A percentile compares a stretch with the other conserved stretches of the same genome.
These are phyloP conservation scores for Aegilops tauschii DNA, from an alignment of 176 grass and related monocot species.

Conservation along the genomic window DNA sequence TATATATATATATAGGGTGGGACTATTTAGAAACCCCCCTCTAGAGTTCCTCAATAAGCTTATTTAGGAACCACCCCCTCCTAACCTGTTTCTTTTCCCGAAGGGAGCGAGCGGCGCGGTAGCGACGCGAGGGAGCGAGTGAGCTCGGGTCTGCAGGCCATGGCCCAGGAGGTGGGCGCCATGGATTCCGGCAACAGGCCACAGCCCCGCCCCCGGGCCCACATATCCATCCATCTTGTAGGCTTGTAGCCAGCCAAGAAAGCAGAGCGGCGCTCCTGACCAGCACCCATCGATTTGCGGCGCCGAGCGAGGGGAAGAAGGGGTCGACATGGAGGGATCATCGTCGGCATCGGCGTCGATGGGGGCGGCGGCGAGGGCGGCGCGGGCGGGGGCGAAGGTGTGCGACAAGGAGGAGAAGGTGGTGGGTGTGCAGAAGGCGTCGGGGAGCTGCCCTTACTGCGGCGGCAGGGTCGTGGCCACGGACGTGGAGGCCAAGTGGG, in stretches of 20 bases:
- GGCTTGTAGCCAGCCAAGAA: neutral
- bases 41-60: no score
- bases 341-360: neutral
- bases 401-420: constrained; percentile 63
- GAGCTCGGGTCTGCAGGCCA: no score
- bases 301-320: neutral
- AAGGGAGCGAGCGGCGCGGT: no score
- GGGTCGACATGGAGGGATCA: neutral
- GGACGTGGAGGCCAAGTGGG: constrained; percentile 61
- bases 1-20: no score
- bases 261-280: neutral
- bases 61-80: no score
- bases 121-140: no score
- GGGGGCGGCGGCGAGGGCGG: neutral
- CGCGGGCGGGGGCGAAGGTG: constrained; percentile 16
- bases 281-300: neutral
- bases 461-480: constrained; percentile 61
- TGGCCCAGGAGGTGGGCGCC: no score
- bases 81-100: no score
- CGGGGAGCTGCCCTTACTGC: constrained; percentile 85
- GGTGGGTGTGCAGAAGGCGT: constrained; percentile 58
- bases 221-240: neutral
- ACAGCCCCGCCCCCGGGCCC: neutral
- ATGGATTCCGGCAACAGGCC: no score
- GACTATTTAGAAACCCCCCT: no score